Base-by-base conservation (phyloP, 176 grass and related monocot species). In the Oryza rufipogon region DNA sequence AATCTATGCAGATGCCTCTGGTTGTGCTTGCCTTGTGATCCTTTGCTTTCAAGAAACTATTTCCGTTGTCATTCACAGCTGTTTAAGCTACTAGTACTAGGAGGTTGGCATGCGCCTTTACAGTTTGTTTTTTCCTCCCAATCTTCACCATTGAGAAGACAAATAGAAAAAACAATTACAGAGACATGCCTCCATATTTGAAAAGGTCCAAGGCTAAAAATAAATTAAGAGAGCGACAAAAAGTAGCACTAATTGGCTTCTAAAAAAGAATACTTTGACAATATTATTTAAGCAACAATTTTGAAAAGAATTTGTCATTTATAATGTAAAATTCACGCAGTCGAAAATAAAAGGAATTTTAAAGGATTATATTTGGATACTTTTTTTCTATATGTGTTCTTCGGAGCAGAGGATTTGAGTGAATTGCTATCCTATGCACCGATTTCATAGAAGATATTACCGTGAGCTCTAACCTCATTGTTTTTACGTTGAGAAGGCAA, bases 1-100 rank as follows among this genome's bases (percentile, higher is more conserved):
- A 87, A 76, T 34, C 78, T 25, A 14, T 63, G 72, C 71, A 76
- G 81, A 81, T 82, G 64, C 64, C 14, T 48, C 25, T 22, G 19
- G 9, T 49, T 71, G 68, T 41, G 63, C 12, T 4, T 58, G 45
- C 60, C 85, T 70, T 48, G 48, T 48, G 64, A 25, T 9, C 66
- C 45, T 23, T 71, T 64, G 36, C 34, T 68, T 80, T 66, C 84
- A 86, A 64, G 44, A 65, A 66, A 36, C 48, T 66, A 63, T 30
- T 63, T 15, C 0, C 20, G 16, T 63, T 41, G 74, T 23, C 52
- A 14, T 33, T 23, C 51, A 23, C n/a, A 4, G n/a, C 58, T 63
- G n/a, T 63, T 63, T 20, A 8, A 70, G 74, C 65, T 36, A 9
- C 83, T 45, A 68, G 54, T 32, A 10, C 17, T 15, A 68, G 28